phyloP scores from a whole-genome alignment of 257 asterid species.

The Penstemon eatonii region DNA sequence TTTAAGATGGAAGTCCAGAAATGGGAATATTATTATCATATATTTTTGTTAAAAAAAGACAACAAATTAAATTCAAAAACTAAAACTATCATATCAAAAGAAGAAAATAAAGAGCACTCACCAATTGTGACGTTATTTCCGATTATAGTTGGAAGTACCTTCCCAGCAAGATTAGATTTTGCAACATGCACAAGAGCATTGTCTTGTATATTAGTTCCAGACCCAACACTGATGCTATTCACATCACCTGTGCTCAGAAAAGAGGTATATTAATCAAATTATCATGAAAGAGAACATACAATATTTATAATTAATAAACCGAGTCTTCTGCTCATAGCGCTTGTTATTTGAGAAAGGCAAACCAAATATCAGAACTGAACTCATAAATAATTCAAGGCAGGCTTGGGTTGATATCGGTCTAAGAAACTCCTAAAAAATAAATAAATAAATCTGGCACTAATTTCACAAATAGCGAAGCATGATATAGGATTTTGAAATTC shows the following conservation, averaged over 20 bases:
- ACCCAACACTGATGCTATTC: conserved; percentile 65
- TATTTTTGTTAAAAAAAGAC: not conserved
- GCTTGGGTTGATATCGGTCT: not conserved
- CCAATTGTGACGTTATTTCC: conserved; percentile 82
- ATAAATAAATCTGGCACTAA: no score
- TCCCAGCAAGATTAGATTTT: conserved; percentile 66
- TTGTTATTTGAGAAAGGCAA: conserved; percentile 5
- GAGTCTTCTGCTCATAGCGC: not conserved
- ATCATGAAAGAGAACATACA: conserved; percentile 11
- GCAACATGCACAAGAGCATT: conserved; percentile 86
- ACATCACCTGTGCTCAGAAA: conserved; percentile 62
- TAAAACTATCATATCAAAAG: conserved; percentile 7
- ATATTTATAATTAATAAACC: not conserved
- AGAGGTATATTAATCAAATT: conserved; percentile 18
- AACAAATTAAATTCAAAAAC: not conserved
- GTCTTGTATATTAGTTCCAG: conserved; percentile 83
- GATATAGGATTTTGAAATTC: not conserved
- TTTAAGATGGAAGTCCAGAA: conserved; percentile 17
- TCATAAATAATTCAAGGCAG: not conserved
- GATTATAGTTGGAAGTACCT: conserved; percentile 71
- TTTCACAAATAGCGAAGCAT: not conserved
- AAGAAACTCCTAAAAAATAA: not conserved
- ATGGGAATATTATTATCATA: not conserved
- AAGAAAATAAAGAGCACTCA: conserved; percentile 32
- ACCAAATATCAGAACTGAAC: not conserved